These are phyloP conservation scores for Xylaria digitata DNA, from an alignment of 2,329 filamentous ascomycete genomes.

Conservation along the genomic window DNA sequence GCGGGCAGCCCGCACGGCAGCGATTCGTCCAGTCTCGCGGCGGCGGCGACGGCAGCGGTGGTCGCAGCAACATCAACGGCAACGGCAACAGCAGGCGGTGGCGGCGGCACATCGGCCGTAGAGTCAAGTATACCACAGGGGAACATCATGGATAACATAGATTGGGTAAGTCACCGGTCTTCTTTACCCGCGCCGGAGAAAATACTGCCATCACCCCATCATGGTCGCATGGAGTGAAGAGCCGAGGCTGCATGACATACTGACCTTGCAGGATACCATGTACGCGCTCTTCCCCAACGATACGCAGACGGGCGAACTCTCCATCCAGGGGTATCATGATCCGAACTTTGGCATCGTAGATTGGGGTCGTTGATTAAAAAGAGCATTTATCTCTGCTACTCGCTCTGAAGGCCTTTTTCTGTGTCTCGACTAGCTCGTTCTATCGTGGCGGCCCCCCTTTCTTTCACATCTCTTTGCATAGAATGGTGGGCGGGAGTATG, in stretches of 20 bases:
- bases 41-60: constrained; percentile 24
- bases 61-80: constrained; percentile 4
- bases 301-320: constrained; percentile 54
- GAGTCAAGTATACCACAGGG: constrained; percentile 39
- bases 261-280: constrained; percentile 50
- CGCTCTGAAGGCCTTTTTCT: not conserved
- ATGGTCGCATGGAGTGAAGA: no score
- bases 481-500: not conserved
- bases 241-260: constrained; percentile 10
- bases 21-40: constrained; percentile 54
- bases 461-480: not conserved
- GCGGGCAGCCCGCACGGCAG: constrained; percentile 58
- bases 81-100: not conserved
- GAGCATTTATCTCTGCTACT: not conserved
- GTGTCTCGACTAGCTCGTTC: not conserved
- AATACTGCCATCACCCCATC: no score
- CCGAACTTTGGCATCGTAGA: constrained; percentile 50
- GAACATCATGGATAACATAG: constrained; percentile 65
- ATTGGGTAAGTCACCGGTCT: constrained; percentile 67
- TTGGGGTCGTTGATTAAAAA: constrained; percentile 43
- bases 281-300: constrained; percentile 54
- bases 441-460: not conserved
- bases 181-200: not conserved
- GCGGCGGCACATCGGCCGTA: not conserved
- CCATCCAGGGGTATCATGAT: constrained; percentile 54